These are phyloP conservation scores for Funneliformis geosporum DNA, from an alignment of 192 early-diverging fungal species.

Conservation along the genomic window DNA sequence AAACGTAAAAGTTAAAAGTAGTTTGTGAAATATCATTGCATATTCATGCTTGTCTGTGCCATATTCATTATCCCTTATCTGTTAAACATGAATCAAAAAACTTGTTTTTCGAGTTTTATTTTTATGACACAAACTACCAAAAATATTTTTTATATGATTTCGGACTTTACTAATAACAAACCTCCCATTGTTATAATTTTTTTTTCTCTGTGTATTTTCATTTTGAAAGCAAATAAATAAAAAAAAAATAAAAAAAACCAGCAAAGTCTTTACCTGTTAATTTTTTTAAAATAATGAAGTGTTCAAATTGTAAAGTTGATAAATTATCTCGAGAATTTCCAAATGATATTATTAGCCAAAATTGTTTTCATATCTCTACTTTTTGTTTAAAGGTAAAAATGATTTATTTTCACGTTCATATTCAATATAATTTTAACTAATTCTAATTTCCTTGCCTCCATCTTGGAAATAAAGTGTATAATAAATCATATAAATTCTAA, in stretches of 20 bases:
- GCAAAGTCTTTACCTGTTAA: background rate
- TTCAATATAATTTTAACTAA: background rate
- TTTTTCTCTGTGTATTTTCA: no score
- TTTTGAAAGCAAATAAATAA: no score
- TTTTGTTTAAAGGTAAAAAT: slow-evolving; percentile 31
- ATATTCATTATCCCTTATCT: background rate
- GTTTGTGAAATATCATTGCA: no score
- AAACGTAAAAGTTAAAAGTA: no score
- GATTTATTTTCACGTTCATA: no score
- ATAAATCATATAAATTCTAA: background rate
- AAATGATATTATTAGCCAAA: slow-evolving; percentile 4
- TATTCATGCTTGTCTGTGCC: no score
- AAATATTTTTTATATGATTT: background rate
- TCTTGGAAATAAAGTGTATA: background rate
- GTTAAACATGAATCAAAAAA: background rate
- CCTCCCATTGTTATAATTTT: no score
- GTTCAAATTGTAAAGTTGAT: slow-evolving; percentile 26
- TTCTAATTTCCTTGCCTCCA: slow-evolving; percentile 7
- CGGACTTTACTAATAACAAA: background rate
- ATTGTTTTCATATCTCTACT: slow-evolving; percentile 27
- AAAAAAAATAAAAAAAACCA: no score
- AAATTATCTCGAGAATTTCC: slow-evolving; percentile 35
- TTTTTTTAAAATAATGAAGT: slow-evolving; percentile 27
- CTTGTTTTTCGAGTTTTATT: background rate
- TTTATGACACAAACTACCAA: background rate